Base-by-base conservation (phyloP, 2,329 filamentous ascomycete genomes). In the Aschersonia sp. region DNA sequence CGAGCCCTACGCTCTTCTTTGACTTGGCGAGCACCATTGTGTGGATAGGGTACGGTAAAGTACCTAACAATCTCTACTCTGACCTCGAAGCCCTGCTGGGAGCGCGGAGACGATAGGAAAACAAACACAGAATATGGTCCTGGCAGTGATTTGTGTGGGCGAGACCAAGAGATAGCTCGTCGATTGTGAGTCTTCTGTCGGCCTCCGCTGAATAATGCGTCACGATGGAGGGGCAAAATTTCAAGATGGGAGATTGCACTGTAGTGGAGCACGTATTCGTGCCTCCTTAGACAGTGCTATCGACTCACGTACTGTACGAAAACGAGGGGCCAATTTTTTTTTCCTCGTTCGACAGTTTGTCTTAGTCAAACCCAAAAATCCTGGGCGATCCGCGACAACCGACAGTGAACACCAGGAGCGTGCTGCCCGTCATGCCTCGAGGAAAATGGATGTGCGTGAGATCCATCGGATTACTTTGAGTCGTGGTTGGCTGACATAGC, bases 1-100 rank as follows among this genome's bases (percentile, higher is more conserved):
- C 92, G 69, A 98, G 81, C 64, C 92, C 92, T 59, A 95, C 87
- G 59, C 81, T 77, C 68, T 89, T 94, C 67, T 95, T 97, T 55
- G 88, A 95, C 71, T 97, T 98, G 66, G 92, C 81, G 59, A 72
- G 65, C 62, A 68, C 66, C 76, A 79, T 79, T 49, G 57, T 73
- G 65, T 52, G 54, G 56, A 50, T 31, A 30, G 41, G 35, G 8
- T 9, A 37, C 35, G 35, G 12, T 37, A 4, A 2, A 5, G 35
- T 43, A 46, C 49, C 44, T 45, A 50, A 22, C 22, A 22, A 22
- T 22, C 22, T 22, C 22, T 22, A 22, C 22, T 22, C 22, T 22
- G 22, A 22, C 22, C 22, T 22, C 22, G 22, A 22, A 22, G 2
- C 22, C 22, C 22, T 22, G 22, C 22, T 22, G 22, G 2, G 22